These are phyloP conservation scores for Picochlorum sp. DNA, from an alignment of 139 green algal genomes.

Conservation along the genomic window DNA sequence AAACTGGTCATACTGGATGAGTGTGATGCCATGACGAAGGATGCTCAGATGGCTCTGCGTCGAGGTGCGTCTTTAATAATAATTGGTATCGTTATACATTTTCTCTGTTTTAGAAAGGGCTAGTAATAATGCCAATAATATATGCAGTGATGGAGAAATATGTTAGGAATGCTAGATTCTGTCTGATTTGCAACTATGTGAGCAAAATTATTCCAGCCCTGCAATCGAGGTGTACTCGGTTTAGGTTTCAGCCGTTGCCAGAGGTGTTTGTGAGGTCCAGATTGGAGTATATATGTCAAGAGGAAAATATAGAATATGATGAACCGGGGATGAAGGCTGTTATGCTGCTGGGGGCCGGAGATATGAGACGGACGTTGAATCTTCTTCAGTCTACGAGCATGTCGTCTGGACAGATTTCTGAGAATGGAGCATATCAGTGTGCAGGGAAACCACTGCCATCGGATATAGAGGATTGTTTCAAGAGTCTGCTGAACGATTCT, in stretches of 20 bases:
- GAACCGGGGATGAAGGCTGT: slow-evolving; percentile 70
- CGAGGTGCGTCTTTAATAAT: no score
- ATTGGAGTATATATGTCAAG: slow-evolving; percentile 61
- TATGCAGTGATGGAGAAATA: slow-evolving; percentile 99
- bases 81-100: neutral
- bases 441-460: slow-evolving; percentile 81
- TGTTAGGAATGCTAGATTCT: slow-evolving; percentile 91
- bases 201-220: slow-evolving; percentile 95
- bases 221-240: slow-evolving; percentile 92
- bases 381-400: slow-evolving; percentile 84
- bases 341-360: slow-evolving; percentile 63
- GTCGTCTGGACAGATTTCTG: slow-evolving; percentile 45
- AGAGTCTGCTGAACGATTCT: slow-evolving; percentile 76
- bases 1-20: slow-evolving; percentile 98
- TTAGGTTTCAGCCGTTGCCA: slow-evolving; percentile 84
- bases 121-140: slow-evolving; percentile 24
- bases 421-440: slow-evolving; percentile 75
- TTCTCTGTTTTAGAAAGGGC: neutral
- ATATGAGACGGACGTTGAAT: slow-evolving; percentile 95
- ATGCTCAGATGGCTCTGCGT: slow-evolving; percentile 90
- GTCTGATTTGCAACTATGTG: slow-evolving; percentile 98
- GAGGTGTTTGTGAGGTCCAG: slow-evolving; percentile 50
- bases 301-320: slow-evolving; percentile 56
- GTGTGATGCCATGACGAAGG: slow-evolving; percentile 97
- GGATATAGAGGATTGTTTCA: slow-evolving; percentile 64